Evolutionary conservation across 495 filamentous ascomycete species (phyloP).

Genomic region (Trichodelitschia bisporula): DNA sequence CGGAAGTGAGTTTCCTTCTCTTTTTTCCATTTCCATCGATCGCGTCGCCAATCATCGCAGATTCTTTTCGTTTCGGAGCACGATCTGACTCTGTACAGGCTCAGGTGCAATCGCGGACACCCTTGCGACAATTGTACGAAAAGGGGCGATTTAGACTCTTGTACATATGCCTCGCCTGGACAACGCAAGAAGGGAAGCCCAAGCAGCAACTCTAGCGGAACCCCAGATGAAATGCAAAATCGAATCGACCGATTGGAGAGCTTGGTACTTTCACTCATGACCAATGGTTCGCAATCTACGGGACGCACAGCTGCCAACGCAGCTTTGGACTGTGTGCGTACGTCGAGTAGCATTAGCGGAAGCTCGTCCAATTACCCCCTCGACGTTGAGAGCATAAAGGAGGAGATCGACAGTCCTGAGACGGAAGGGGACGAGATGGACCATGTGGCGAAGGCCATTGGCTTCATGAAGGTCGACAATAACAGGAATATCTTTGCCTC

Average conservation of each 20-base stretch:
- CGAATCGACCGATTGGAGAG: slow-evolving; percentile 93
- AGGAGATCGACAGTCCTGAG: slow-evolving; percentile 21
- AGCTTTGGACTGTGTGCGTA: no score
- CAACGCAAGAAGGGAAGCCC: slow-evolving; percentile 53
- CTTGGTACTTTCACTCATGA: slow-evolving; percentile 87
- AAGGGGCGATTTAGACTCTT: slow-evolving; percentile 58
- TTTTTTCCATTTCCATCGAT: background rate
- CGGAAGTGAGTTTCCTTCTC: slow-evolving; percentile 65
- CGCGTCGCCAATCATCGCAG: background rate
- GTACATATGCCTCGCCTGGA: slow-evolving; percentile 66
- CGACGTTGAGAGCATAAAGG: slow-evolving; percentile 29
- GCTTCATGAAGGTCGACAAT: slow-evolving; percentile 72
- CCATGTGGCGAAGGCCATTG: slow-evolving; percentile 74
- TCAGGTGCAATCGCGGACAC: slow-evolving; percentile 82
- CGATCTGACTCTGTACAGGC: slow-evolving; percentile 19
- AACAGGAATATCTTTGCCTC: slow-evolving; percentile 77
- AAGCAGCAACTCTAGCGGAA: slow-evolving; percentile 27
- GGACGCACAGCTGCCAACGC: slow-evolving; percentile 37
- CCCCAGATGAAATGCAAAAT: slow-evolving; percentile 95
- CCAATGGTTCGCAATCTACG: slow-evolving; percentile 39
- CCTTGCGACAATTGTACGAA: slow-evolving; percentile 95
- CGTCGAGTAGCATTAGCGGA: slow-evolving; percentile 32
- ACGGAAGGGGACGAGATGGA: slow-evolving; percentile 66
- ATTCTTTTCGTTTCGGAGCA: background rate
- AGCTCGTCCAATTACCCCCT: slow-evolving; percentile 17